Evolutionary conservation across 108 stramenopile genomes (phyloP).

Genomic region (Nitzschia sp.): DNA sequence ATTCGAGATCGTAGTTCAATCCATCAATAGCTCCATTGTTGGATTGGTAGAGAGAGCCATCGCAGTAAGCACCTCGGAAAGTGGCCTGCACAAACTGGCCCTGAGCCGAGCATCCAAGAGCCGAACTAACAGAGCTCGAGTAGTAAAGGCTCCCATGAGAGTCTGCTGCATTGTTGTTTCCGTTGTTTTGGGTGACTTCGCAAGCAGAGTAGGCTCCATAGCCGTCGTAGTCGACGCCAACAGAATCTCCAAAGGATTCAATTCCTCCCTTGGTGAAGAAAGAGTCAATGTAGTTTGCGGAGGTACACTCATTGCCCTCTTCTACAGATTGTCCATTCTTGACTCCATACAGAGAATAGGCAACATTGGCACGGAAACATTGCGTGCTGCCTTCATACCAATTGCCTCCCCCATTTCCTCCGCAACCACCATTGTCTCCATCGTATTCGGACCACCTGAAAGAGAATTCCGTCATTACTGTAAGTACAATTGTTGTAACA

Average conservation of each 20-base stretch:
- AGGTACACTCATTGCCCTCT: slow-evolving; percentile 13
- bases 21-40: slow-evolving; percentile 16
- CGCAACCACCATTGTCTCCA: slow-evolving; percentile 28
- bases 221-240: slow-evolving; percentile 15
- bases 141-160: neutral
- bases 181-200: slow-evolving; percentile 4
- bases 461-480: neutral
- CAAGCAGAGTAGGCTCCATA: slow-evolving; percentile 11
- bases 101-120: slow-evolving; percentile 39
- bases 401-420: slow-evolving; percentile 26
- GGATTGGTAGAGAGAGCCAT: slow-evolving; percentile 32
- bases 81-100: slow-evolving; percentile 37
- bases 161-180: slow-evolving; percentile 1
- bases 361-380: slow-evolving; percentile 57
- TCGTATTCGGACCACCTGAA: slow-evolving; percentile 43
- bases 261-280: slow-evolving; percentile 50
- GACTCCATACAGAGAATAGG: slow-evolving; percentile 52
- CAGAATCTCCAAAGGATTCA: slow-evolving; percentile 40
- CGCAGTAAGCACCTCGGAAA: slow-evolving; percentile 38
- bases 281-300: slow-evolving; percentile 48
- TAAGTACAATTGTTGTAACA: too few relatives aligned
- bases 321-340: slow-evolving; percentile 12
- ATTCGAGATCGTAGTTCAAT: slow-evolving; percentile 23
- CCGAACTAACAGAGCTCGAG: slow-evolving; percentile 5
- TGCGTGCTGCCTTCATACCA: slow-evolving; percentile 42